A percentile compares a stretch with the other conserved stretches of the same genome.
phyloP scores from a whole-genome alignment of 2,329 filamentous ascomycete genomes.

The Teratosphaeria pseudoeucalypti region DNA sequence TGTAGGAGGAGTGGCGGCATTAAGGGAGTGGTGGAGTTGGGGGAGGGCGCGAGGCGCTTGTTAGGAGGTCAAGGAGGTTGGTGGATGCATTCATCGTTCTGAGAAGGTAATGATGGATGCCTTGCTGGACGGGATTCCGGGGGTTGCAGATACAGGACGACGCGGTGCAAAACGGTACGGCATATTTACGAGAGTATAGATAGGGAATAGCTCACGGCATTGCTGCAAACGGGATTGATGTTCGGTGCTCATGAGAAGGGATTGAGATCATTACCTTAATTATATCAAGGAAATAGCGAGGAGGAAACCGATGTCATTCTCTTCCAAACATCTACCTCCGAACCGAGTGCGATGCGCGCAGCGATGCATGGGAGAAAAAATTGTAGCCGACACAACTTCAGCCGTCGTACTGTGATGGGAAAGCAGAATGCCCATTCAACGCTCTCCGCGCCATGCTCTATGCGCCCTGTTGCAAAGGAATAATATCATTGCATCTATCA shows the following conservation, averaged over 20 bases:
- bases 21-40: not conserved
- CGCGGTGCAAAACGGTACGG: not conserved
- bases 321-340: not conserved
- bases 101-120: too few relatives aligned
- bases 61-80: too few relatives aligned
- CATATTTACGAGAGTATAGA: too few relatives aligned
- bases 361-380: not conserved
- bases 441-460: not conserved
- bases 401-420: not conserved
- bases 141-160: not conserved
- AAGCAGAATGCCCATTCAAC: not conserved
- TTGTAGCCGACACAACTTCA: not conserved
- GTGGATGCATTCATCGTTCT: too few relatives aligned
- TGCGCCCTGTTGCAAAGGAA: not conserved
- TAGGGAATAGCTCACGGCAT: too few relatives aligned
- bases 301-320: not conserved
- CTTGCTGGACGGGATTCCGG: too few relatives aligned
- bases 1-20: constrained; percentile 11
- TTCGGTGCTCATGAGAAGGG: too few relatives aligned
- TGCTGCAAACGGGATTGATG: too few relatives aligned
- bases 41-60: not conserved
- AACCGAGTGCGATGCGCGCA: not conserved
- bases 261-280: too few relatives aligned
- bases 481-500: not conserved
- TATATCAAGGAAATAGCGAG: not conserved